A percentile compares a stretch with the other conserved stretches of the same genome.
These are phyloP conservation scores for Pleurotus eryngii DNA, from an alignment of 768 basidiomycete species.

Conservation along the genomic window DNA sequence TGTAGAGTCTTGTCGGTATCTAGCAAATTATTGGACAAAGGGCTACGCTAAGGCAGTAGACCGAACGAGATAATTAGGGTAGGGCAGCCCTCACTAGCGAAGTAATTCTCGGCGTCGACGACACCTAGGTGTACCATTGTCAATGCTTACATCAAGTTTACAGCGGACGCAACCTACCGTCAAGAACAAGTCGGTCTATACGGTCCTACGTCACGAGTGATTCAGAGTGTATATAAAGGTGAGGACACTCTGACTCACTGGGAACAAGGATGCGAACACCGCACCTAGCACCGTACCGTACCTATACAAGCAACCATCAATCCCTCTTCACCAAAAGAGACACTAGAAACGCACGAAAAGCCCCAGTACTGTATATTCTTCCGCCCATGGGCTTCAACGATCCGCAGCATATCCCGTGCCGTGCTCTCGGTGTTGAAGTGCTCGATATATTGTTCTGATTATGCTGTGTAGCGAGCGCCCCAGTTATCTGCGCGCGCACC, in stretches of 20 bases:
- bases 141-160: no score
- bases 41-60: neutral
- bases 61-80: no score
- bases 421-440: slow-evolving; percentile 35
- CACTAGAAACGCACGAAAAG: neutral
- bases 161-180: slow-evolving; percentile 15
- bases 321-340: no score
- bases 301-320: neutral
- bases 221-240: neutral
- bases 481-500: slow-evolving; percentile 28
- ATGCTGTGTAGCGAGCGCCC: slow-evolving; percentile 28
- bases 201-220: slow-evolving; percentile 20
- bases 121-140: slow-evolving; percentile 9
- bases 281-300: slow-evolving; percentile 1
- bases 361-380: neutral
- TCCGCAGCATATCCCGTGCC: slow-evolving; percentile 33
- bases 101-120: slow-evolving; percentile 23
- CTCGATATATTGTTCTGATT: slow-evolving; percentile 17
- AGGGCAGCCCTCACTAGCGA: slow-evolving; percentile 12
- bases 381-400: neutral
- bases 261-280: neutral
- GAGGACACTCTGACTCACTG: neutral
- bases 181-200: slow-evolving; percentile 29
- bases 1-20: slow-evolving; percentile 21
- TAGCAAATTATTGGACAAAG: slow-evolving; percentile 14